phyloP scores from a whole-genome alignment of 257 asterid genomes.

The Petrea volubilis region DNA sequence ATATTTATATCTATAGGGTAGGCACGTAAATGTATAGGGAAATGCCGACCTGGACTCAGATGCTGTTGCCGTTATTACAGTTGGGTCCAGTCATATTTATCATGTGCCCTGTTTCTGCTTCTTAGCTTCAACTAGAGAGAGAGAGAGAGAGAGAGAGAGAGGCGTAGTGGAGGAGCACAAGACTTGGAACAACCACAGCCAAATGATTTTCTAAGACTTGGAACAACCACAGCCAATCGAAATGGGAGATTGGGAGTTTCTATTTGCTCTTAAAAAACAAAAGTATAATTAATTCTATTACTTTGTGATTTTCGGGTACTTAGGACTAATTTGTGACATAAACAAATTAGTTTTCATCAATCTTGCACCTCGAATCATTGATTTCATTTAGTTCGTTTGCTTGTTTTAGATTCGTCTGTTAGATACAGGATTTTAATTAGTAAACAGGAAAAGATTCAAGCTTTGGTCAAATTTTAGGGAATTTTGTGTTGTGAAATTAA shows the following conservation, averaged over 20 bases:
- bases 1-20: no score
- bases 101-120: conserved; percentile 33
- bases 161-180: neutral
- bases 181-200: conserved; percentile 39
- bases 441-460: neutral
- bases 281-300: neutral
- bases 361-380: conserved; percentile 26
- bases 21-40: conserved; percentile 18
- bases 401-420: neutral
- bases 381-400: neutral
- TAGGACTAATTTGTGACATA: conserved; percentile 19
- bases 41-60: conserved; percentile 40
- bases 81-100: conserved; percentile 33
- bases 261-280: neutral
- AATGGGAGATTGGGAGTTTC: neutral
- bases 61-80: conserved; percentile 37
- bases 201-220: conserved; percentile 41
- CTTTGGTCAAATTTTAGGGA: neutral
- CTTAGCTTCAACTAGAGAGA: neutral
- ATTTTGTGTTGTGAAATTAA: neutral
- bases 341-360: conserved; percentile 12
- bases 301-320: conserved; percentile 7
- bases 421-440: neutral
- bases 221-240: conserved; percentile 27
- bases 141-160: neutral